Percentiles rank a stretch among this genome's conserved stretches.
phyloP scores from a whole-genome alignment of 2,329 filamentous ascomycete species.

The Chalara sp. region DNA sequence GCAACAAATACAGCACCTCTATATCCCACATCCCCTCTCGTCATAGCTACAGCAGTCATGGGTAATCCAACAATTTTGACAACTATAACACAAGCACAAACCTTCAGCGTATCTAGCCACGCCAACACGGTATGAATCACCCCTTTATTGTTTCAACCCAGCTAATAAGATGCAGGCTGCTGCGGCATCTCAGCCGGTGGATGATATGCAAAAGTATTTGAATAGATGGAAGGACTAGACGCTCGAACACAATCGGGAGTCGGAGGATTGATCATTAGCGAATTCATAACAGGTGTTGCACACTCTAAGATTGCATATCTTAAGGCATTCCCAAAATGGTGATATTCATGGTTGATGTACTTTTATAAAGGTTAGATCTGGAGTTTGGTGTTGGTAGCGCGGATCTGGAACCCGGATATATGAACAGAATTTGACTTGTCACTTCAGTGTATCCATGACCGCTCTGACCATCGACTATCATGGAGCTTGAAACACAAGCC shows the following conservation, averaged over 20 bases:
- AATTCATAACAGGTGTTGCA: not conserved
- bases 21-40: slow-evolving; percentile 29
- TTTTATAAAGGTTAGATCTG: too few species aligned
- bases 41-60: slow-evolving; percentile 27
- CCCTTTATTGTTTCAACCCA: not conserved
- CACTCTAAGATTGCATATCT: not conserved
- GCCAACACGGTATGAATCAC: slow-evolving; percentile 28
- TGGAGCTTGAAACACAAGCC: not conserved
- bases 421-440: not conserved
- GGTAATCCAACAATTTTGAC: slow-evolving; percentile 24
- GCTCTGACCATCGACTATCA: not conserved
- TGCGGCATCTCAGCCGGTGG: slow-evolving; percentile 24
- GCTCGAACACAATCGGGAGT: not conserved
- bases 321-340: not conserved
- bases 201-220: slow-evolving; percentile 30
- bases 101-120: slow-evolving; percentile 27
- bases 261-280: not conserved
- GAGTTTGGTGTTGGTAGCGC: too few species aligned
- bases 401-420: too few species aligned
- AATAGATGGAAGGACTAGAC: slow-evolving; percentile 31
- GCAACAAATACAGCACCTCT: slow-evolving; percentile 29
- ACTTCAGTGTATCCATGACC: not conserved
- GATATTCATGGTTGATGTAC: too few species aligned
- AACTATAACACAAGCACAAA: slow-evolving; percentile 30
- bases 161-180: slow-evolving; percentile 20